Evolutionary conservation across 345 rosid species (phyloP).

Genomic region (Pugionium cornutum): DNA sequence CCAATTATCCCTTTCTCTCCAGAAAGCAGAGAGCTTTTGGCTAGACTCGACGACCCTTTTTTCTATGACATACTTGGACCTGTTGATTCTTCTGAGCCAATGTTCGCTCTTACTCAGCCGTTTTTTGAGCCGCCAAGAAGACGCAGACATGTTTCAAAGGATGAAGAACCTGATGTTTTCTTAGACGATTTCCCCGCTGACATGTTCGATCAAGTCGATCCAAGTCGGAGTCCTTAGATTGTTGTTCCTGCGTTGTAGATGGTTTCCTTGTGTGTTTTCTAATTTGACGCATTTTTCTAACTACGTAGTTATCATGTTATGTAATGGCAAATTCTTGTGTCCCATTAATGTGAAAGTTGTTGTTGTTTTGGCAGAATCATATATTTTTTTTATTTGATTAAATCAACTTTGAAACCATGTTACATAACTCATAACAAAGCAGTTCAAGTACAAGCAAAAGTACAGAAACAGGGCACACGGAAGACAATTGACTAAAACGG

Average conservation of each 20-base stretch:
- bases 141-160: slow-evolving; percentile 34
- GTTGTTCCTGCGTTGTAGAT: not conserved
- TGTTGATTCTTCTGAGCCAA: slow-evolving; percentile 43
- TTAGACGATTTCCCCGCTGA: slow-evolving; percentile 76
- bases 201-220: slow-evolving; percentile 67
- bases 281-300: not conserved
- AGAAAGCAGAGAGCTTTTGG: slow-evolving; percentile 59
- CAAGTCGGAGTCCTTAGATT: slow-evolving; percentile 52
- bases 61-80: slow-evolving; percentile 55
- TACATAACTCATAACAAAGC: slow-evolving; percentile 21
- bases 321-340: slow-evolving; percentile 24
- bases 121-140: slow-evolving; percentile 47
- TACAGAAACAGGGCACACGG: slow-evolving; percentile 28
- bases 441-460: slow-evolving; percentile 20
- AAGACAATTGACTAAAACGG: slow-evolving; percentile 22
- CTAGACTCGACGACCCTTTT: slow-evolving; percentile 59
- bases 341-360: slow-evolving; percentile 5
- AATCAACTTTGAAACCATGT: slow-evolving; percentile 23
- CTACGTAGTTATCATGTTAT: not conserved
- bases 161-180: slow-evolving; percentile 53
- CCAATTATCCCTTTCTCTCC: slow-evolving; percentile 47
- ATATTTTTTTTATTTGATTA: slow-evolving; percentile 7
- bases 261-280: slow-evolving; percentile 28
- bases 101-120: slow-evolving; percentile 46
- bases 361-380: not conserved